Conservation (phyloP, 306 rosid genomes). For the Betula pendula region DNA sequence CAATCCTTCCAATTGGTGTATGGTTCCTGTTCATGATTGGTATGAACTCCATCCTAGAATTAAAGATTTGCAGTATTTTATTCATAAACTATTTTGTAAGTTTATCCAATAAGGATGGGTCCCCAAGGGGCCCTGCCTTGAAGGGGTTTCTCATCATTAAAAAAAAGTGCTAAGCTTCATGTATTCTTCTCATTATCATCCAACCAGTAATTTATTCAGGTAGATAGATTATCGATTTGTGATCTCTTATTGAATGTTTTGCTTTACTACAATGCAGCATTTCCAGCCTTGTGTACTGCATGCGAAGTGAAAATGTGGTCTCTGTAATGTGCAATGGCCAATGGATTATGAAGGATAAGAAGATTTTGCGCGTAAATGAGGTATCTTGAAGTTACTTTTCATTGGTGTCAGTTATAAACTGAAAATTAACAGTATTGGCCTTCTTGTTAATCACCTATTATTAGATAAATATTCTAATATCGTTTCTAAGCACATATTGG, state of each 20-base stretch:
- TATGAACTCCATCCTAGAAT: constrained; percentile 23
- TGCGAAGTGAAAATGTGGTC: constrained; percentile 77
- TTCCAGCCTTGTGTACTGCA: constrained; percentile 75
- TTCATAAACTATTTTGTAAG: background rate
- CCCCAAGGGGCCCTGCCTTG: too few species aligned
- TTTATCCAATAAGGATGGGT: too few species aligned
- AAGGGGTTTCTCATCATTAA: too few species aligned
- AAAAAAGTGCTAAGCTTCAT: too few species aligned
- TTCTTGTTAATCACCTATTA: background rate
- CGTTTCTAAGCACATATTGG: background rate
- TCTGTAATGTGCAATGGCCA: constrained; percentile 83
- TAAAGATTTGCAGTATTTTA: constrained; percentile 13
- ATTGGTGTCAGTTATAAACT: background rate
- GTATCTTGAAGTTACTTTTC: constrained; percentile 37
- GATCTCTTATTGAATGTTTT: constrained; percentile 20
- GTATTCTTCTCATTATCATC: too few species aligned
- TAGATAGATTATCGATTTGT: background rate
- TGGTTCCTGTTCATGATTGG: constrained; percentile 89
- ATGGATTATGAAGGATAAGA: constrained; percentile 89
- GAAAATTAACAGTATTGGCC: background rate
- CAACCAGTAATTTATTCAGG: too few species aligned
- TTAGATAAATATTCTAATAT: background rate
- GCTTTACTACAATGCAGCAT: constrained; percentile 52
- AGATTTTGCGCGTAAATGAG: constrained; percentile 68
- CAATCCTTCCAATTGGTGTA: constrained; percentile 72